Base-by-base conservation (phyloP, 805 yeast species). In the Blastobotrys muscicola region DNA sequence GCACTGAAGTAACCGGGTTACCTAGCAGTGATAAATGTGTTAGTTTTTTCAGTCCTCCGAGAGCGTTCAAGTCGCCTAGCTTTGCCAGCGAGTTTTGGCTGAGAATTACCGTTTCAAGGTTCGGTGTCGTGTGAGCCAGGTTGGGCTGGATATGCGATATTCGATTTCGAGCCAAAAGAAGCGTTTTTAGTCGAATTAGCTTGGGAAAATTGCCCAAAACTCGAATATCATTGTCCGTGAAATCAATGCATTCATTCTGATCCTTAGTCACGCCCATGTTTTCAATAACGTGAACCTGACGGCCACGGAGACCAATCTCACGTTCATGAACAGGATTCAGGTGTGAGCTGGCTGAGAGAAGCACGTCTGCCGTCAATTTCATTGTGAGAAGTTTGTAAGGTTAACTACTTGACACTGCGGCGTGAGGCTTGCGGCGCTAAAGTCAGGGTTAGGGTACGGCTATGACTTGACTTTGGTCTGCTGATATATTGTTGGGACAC, bases 171-270 rank as follows among this genome's bases (percentile, higher is more conserved):
- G 82, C 80, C 15, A 80, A 52, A 7, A 87, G 65, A 2, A 90
- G 52, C 0, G 81, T 73, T 36, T 69, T 69, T 41, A 74, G 54
- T 33, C 69, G 71, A 29, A 43, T 40, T 34, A 72, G 55, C 14
- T 46, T 54, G 0, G 80, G 85, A 32, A 74, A 67, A 54, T 66
- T 68, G 11, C 72, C 69, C 4, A 90, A 50, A 2, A 67, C 68
- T 1, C 70, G 61, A n/a, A 90, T 62, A 30, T 76, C 80, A 61
- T 90, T 90, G 55, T 82, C 80, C 0, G 90, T 76, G 29, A 90
- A 57, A 58, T 90, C 97, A 2, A 90, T 61, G 11, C 71, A 75
- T 47, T 71, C 80, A 57, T 62, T 67, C 34, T 55, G 65, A 57
- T 70, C 75, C 37, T 51, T 59, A 1, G 69, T 55, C 2, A 59